phyloP scores from a whole-genome alignment of 768 basidiomycete genomes.

The Suillus ampliporus region DNA sequence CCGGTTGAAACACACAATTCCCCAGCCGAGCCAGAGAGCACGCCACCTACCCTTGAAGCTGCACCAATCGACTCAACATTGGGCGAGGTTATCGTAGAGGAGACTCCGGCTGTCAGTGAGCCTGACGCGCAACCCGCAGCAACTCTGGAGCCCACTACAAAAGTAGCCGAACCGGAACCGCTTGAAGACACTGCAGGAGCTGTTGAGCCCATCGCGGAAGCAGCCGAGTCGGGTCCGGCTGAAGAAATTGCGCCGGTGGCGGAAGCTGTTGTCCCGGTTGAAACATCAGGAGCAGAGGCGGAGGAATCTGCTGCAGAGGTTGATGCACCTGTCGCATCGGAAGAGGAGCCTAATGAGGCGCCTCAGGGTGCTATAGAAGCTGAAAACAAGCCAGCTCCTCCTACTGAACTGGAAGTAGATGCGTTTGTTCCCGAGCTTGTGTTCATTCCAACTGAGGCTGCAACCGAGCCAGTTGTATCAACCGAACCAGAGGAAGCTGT shows the following conservation, averaged over 20 bases:
- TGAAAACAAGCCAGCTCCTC: background rate
- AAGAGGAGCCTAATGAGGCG: slow-evolving; percentile 3
- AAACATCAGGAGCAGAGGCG: background rate
- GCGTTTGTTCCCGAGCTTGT: slow-evolving; percentile 1
- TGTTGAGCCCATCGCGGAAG: background rate
- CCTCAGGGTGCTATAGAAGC: background rate
- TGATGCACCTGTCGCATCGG: background rate
- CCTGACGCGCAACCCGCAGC: background rate
- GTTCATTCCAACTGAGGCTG: background rate
- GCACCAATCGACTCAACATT: background rate
- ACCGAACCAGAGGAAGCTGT: background rate
- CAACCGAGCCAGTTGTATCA: background rate
- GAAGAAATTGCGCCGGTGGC: background rate
- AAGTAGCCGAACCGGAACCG: background rate
- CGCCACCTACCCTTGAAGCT: background rate
- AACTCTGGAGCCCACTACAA: background rate
- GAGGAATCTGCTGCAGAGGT: background rate
- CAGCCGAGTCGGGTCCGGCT: background rate
- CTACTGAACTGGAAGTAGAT: slow-evolving; percentile 5
- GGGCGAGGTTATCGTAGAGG: background rate
- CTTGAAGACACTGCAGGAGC: background rate
- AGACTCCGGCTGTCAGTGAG: background rate
- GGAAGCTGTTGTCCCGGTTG: background rate
- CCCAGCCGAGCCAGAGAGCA: background rate
- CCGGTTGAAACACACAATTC: background rate